These are phyloP conservation scores for Lasiodiplodia theobromae DNA, from an alignment of 2,329 filamentous ascomycete genomes.

Conservation along the genomic window DNA sequence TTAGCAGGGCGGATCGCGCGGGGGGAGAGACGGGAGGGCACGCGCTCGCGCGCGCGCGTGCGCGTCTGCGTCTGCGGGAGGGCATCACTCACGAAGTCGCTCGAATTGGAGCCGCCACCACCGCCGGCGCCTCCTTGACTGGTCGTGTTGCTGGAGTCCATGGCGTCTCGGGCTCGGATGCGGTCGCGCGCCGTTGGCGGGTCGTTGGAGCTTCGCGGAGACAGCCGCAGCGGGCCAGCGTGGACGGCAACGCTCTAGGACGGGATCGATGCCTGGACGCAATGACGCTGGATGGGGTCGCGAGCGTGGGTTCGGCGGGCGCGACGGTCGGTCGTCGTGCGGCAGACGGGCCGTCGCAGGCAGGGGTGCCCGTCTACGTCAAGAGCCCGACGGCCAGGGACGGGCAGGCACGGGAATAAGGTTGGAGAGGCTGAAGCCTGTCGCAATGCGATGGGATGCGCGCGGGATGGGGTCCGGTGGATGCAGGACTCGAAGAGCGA, in stretches of 20 bases:
- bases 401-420: conserved; percentile 8
- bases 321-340: conserved; percentile 8
- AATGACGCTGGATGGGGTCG: conserved; percentile 21
- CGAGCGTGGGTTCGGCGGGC: conserved; percentile 12
- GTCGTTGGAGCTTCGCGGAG: conserved; percentile 15
- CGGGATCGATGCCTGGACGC: not conserved
- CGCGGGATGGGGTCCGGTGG: conserved; percentile 22
- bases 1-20: conserved; percentile 34
- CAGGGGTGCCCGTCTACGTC: conserved; percentile 28
- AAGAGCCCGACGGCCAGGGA: conserved; percentile 28
- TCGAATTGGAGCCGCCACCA: conserved; percentile 72
- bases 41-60: not conserved
- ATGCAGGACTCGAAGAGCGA: conserved; percentile 18
- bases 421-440: conserved; percentile 9
- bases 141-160: conserved; percentile 26
- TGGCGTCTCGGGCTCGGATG: conserved; percentile 27
- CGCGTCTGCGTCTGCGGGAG: not conserved
- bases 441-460: conserved; percentile 26
- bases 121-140: conserved; percentile 46
- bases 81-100: conserved; percentile 82
- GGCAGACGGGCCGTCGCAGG: conserved; percentile 29
- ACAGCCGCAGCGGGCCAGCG: conserved; percentile 18
- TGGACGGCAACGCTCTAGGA: conserved; percentile 7
- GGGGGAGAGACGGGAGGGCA: not conserved
- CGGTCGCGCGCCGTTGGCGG: conserved; percentile 28